Percentiles rank a stretch among this genome's conserved stretches.
phyloP scores from a whole-genome alignment of 2,329 filamentous ascomycete genomes.

The Beauveria rudraprayagi region DNA sequence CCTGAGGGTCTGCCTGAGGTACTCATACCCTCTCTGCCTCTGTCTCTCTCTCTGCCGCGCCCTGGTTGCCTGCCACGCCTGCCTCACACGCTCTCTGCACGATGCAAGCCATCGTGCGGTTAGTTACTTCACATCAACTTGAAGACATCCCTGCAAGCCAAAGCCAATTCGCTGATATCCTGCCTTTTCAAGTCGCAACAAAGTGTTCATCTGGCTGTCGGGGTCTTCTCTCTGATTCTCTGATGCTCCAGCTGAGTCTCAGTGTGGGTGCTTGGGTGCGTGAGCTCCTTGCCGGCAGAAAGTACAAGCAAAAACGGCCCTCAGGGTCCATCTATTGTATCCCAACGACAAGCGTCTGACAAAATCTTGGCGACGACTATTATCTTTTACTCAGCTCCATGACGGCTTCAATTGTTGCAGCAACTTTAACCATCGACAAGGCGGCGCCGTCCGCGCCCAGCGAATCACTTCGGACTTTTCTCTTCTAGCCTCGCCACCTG shows the following conservation, averaged over 20 bases:
- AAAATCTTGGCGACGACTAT: background rate
- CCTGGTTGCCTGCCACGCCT: background rate
- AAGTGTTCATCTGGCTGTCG: too few species aligned
- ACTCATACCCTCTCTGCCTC: background rate
- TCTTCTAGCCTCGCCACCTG: background rate
- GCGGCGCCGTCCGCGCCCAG: background rate
- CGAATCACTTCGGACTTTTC: background rate
- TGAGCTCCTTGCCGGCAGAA: background rate
- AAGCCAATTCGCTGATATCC: too few species aligned
- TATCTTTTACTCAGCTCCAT: background rate
- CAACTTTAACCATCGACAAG: background rate
- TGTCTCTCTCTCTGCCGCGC: too few species aligned
- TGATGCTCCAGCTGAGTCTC: background rate
- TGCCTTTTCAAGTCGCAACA: too few species aligned
- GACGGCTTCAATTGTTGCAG: background rate
- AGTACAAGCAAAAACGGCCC: background rate
- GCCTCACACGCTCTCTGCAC: background rate
- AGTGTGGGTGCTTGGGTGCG: background rate
- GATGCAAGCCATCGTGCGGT: conserved; percentile 5
- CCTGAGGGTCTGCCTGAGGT: background rate
- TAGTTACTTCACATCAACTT: too few species aligned
- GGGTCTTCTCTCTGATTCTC: background rate
- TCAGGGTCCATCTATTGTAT: background rate
- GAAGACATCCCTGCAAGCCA: too few species aligned
- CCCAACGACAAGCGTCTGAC: background rate